Base-by-base conservation (phyloP, 2,329 filamentous ascomycete species). In the Trichophyton benhamiae region DNA sequence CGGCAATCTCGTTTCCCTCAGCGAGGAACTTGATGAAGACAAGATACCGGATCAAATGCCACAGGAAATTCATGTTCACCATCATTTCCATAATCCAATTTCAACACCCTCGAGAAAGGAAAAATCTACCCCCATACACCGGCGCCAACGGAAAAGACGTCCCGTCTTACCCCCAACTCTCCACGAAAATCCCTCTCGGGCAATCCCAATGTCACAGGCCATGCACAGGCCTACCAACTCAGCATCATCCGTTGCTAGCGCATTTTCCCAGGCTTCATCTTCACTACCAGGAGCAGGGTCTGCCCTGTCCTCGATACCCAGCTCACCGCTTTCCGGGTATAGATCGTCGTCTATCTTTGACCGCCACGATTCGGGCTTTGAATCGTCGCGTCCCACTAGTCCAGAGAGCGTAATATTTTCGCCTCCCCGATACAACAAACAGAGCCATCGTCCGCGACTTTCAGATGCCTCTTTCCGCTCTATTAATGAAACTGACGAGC, bases 51-150 rank as follows among this genome's bases (percentile, higher is more conserved):
- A 76, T 36, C 76, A 73, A 20, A 66, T 82, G 2, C 86, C 87
- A 0, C 87, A 89, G 68, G 89, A 94, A 68, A 77, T 96, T 13
- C 92, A 96, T 68, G 88, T 97, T 53, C 92, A 97, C 69, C 91
- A 97, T 68, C 92, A 97, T 71, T 96, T 96, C 70, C 91, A 96
- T 66, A 82, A 86, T 9, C 77, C 84, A 0, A 72, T 86, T 1
- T 71, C 76, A 33, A 61, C 70, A 48, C 66, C 70, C 36, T 66
- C 68, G 64, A 76, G 81, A 60, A 86, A 84, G 71, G 78, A 81
- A 20, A 85, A 88, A 62, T 59, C 74, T 48, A 44, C 60, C 5
- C 53, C 65, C n/a, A 68, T 74, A 2, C 72, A 77, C 60, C 82
- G 82, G 66, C 85, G 85, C 63, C 78, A 82, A 7, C 89, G 85